Percentiles rank a stretch among this genome's conserved stretches.
These are phyloP conservation scores for Cladosporium sp. DNA, from an alignment of 2,329 filamentous ascomycete species.

Conservation along the genomic window DNA sequence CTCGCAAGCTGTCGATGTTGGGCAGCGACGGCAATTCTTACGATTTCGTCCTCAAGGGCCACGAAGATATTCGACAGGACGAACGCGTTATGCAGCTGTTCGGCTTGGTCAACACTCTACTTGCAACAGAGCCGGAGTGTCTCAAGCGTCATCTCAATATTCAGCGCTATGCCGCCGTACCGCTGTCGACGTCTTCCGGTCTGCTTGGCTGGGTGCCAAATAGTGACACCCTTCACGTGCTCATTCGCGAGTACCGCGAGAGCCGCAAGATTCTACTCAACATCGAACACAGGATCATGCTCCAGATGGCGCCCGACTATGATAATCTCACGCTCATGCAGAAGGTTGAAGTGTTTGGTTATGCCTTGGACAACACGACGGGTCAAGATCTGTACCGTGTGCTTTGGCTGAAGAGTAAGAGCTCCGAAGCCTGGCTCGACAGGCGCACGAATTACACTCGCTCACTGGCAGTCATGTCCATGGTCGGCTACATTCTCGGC, in stretches of 20 bases:
- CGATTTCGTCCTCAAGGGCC: conserved; percentile 91
- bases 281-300: conserved; percentile 98
- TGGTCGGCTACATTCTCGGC: conserved; percentile 99
- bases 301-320: conserved; percentile 99
- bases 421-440: conserved; percentile 95
- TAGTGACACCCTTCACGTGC: conserved; percentile 91
- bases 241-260: conserved; percentile 96
- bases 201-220: conserved; percentile 95
- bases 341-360: conserved; percentile 98
- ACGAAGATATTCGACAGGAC: conserved; percentile 97
- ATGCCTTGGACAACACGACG: conserved; percentile 97
- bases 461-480: conserved; percentile 98
- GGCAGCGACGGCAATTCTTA: conserved; percentile 87
- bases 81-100: conserved; percentile 99
- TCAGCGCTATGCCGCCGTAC: conserved; percentile 93
- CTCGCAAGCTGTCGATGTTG: conserved; percentile 78
- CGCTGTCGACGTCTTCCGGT: conserved; percentile 92
- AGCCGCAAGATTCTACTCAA: conserved; percentile 96
- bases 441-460: conserved; percentile 97
- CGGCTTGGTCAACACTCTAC: conserved; percentile 90
- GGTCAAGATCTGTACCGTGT: conserved; percentile 98
- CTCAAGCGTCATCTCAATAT: conserved; percentile 97
- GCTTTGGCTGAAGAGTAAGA: conserved; percentile 97
- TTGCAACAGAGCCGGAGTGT: conserved; percentile 89
- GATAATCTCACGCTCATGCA: conserved; percentile 99